These are phyloP conservation scores for Backusella liffmaniae DNA, from an alignment of 192 early-diverging fungal species.

Conservation along the genomic window DNA sequence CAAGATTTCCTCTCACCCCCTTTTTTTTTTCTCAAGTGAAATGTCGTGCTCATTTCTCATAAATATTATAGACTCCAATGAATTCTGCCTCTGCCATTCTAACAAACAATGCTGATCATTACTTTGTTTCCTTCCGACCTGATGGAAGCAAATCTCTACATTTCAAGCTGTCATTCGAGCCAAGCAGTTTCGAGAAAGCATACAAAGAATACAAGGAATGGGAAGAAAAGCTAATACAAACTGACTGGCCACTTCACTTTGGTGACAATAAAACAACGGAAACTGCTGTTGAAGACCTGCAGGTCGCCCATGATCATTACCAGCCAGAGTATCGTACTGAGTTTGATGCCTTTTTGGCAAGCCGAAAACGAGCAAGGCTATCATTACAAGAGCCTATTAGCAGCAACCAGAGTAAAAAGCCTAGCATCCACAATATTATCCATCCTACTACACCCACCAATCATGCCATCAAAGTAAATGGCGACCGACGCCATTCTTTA, in stretches of 20 bases:
- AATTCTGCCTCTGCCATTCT: conserved; percentile 77
- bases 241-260: conserved; percentile 89
- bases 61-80: conserved; percentile 60
- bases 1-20: background rate
- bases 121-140: conserved; percentile 70
- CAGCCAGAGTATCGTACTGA: conserved; percentile 10
- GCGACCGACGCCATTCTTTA: background rate
- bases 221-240: conserved; percentile 62
- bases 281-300: background rate
- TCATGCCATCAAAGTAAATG: background rate
- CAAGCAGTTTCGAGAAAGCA: conserved; percentile 73
- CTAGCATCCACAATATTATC: background rate
- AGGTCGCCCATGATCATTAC: background rate
- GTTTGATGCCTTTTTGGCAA: conserved; percentile 26
- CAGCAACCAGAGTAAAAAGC: background rate
- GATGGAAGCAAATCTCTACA: conserved; percentile 61
- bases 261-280: conserved; percentile 41
- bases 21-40: conserved; percentile 1
- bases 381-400: background rate
- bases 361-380: conserved; percentile 4
- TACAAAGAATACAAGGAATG: conserved; percentile 68
- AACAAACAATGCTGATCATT: conserved; percentile 73
- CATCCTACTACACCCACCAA: background rate
- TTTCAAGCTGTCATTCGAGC: conserved; percentile 77
- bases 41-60: background rate